Percentiles rank a stretch among this genome's conserved stretches.
These are phyloP conservation scores for Pseudopyricularia cyperi DNA, from an alignment of 2,329 filamentous ascomycete genomes.

Conservation along the genomic window DNA sequence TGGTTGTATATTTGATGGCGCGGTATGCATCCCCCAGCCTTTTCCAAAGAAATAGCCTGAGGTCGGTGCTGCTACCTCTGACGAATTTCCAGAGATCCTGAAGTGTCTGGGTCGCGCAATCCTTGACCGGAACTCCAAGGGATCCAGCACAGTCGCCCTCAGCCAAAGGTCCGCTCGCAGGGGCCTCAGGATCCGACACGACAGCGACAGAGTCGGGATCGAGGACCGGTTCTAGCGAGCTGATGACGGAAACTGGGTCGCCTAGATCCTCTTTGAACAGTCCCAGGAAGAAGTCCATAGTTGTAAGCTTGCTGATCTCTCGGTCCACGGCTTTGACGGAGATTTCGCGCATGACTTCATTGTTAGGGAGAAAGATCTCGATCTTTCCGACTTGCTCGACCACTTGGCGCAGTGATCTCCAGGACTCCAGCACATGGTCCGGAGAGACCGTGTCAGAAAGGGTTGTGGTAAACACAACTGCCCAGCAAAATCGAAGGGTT, in stretches of 20 bases:
- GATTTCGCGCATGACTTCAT: constrained; percentile 76
- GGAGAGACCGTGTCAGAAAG: constrained; percentile 37
- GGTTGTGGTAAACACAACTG: constrained; percentile 38
- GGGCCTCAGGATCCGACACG: constrained; percentile 4
- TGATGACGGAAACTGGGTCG: constrained; percentile 74
- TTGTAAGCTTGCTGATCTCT: constrained; percentile 84
- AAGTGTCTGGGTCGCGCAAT: constrained; percentile 43
- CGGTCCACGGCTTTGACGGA: constrained; percentile 74
- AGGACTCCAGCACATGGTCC: constrained; percentile 44
- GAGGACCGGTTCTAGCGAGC: constrained; percentile 82
- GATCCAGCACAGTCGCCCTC: constrained; percentile 7
- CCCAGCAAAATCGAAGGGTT: constrained; percentile 43
- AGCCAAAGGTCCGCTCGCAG: constrained; percentile 5
- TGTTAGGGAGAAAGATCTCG: constrained; percentile 61
- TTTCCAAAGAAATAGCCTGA: constrained; percentile 81
- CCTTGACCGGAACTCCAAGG: constrained; percentile 26
- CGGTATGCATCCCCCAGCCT: constrained; percentile 82
- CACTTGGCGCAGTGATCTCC: constrained; percentile 43
- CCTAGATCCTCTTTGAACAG: constrained; percentile 75
- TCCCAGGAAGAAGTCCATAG: constrained; percentile 89
- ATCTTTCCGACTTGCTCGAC: constrained; percentile 23
- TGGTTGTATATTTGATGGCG: constrained; percentile 72
- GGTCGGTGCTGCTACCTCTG: constrained; percentile 63
- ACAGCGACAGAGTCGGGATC: constrained; percentile 52
- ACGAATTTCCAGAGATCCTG: constrained; percentile 79